Evolutionary conservation across 169 alveolate genomes (phyloP), one percentile per base, ranked within the genome.

Genomic region (Plasmodium berghei): DNA sequence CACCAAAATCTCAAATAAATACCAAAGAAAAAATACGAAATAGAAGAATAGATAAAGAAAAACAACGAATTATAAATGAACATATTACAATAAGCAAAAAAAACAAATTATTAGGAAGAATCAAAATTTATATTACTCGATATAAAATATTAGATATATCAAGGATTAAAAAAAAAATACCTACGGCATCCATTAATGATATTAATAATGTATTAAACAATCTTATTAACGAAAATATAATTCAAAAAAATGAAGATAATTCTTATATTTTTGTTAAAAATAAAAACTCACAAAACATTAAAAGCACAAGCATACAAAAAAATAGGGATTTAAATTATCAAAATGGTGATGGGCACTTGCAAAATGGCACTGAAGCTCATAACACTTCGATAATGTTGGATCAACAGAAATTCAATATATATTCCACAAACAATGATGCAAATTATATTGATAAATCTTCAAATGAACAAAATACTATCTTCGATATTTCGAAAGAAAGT

Each of bases 121-220:
- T 77, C 48, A 77, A 58, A 10, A 5, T 49, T 3, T 64, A 77
- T 24, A 77, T 77, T 70, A 64, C 69, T 3, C 63, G 77, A 64
- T 64, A 77, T 45, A 77, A 77, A 77, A 77, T 77, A 63, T 46
- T 77, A 56, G 54, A 70, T 45, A 63, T 49, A 28, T 24, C 63
- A 48, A 77, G 54, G 52, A 77, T 77, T 12, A 63, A 10, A 45
- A 26, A 48, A 16, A 77, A 64, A 24, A 63, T 64, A 22, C 89
- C 89, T 1, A 64, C 28, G 16, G 89, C 52, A 42, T 58, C 89
- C 40, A 49, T 49, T 42, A 63, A 58, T 46, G 89, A 77, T n/a
- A 77, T 77, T 40, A 61, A 77, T 46, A 77, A 9, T 18, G 75
- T 77, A 22, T n/a, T 77, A 46, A 58, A 77, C 6, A 66, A 77